Base-by-base conservation (phyloP, 768 basidiomycete species). In the Kwoniella dendrophila region DNA sequence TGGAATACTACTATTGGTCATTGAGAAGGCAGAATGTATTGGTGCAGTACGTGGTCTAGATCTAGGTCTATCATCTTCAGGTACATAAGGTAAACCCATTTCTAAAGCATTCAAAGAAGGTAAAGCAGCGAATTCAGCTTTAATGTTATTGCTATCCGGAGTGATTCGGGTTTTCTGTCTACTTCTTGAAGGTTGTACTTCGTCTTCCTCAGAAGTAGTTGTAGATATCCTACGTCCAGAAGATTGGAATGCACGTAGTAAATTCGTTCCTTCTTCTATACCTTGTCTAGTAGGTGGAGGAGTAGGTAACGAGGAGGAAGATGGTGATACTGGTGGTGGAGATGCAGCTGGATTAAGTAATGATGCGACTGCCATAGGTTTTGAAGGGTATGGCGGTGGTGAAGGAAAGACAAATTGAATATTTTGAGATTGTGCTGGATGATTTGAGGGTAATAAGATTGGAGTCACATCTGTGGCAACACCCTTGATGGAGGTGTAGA, bases 141-240 rank as follows among this genome's bases (percentile, higher is more conserved):
- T 27, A 1, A 60, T 27, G 32, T 66, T 34, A 32, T 64, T 32
- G 2, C 51, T 59, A 24, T 48, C 54, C 14, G 26, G 20, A 43
- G 36, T 22, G n/a, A 45, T 24, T 7, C 32, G 20, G 22, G 66
- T 16, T 47, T 53, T 50, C 32, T 67, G 72, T 29, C 68, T 36
- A 22, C 57, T 66, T 26, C 72, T 41, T 1, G 63, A 66, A 2
- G 74, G 74, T 43, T 70, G 70, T 4, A 69, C 60, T 33, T 69
- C 74, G 12, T 75, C 74, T 54, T 75, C 74, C 55, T 75, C 74
- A 4, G 74, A 73, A 5, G 69, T 69, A 3, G 74, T 69, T 0
- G 71, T 65, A 4, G 74, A 75, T 22, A 75, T 75, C 16, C 74
- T 49, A 38, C 74, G 59, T 32, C 74, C 74, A 27, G 59, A 64